Conservation (phyloP, 2,329 filamentous ascomycete species). For the Neurospora sp. region DNA sequence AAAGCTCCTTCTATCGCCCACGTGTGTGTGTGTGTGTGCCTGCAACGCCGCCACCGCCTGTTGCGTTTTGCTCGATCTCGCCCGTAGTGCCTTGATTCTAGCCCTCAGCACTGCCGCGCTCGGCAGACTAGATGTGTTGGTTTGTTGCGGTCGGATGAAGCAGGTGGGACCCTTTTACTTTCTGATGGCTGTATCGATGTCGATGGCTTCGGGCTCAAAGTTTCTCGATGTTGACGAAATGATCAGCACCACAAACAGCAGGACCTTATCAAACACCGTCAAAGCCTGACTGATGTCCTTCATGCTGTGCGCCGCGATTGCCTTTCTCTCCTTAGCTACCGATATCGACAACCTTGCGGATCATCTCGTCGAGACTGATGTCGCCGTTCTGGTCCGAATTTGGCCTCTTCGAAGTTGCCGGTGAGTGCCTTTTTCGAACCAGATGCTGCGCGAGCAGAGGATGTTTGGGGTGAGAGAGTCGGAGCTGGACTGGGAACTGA, state of each 20-base stretch:
- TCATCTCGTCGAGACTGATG: slow-evolving; percentile 91
- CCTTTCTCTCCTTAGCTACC: slow-evolving; percentile 67
- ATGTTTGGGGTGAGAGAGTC: no score
- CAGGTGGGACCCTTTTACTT: no score
- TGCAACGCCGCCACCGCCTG: slow-evolving; percentile 62
- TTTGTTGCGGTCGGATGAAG: no score
- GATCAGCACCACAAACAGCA: slow-evolving; percentile 71
- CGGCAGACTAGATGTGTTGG: slow-evolving; percentile 34
- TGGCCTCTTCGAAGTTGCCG: slow-evolving; percentile 50
- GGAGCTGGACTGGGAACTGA: no score
- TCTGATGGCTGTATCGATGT: no score
- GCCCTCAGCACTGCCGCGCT: slow-evolving; percentile 52
- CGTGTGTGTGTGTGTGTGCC: slow-evolving; percentile 35
- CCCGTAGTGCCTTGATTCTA: slow-evolving; percentile 58
- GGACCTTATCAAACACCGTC: slow-evolving; percentile 76
- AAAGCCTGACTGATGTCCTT: slow-evolving; percentile 95
- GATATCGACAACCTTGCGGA: slow-evolving; percentile 74
- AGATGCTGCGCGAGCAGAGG: no score
- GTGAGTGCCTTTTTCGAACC: no score
- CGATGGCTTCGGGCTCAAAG: no score
- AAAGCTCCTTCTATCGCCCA: no score
- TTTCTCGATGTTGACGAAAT: slow-evolving; percentile 27
- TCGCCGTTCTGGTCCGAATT: slow-evolving; percentile 88
- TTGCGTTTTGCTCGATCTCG: slow-evolving; percentile 56
- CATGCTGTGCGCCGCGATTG: slow-evolving; percentile 81